phyloP scores from a whole-genome alignment of 73 alveolate genomes.

The Uronychia binucleata region DNA sequence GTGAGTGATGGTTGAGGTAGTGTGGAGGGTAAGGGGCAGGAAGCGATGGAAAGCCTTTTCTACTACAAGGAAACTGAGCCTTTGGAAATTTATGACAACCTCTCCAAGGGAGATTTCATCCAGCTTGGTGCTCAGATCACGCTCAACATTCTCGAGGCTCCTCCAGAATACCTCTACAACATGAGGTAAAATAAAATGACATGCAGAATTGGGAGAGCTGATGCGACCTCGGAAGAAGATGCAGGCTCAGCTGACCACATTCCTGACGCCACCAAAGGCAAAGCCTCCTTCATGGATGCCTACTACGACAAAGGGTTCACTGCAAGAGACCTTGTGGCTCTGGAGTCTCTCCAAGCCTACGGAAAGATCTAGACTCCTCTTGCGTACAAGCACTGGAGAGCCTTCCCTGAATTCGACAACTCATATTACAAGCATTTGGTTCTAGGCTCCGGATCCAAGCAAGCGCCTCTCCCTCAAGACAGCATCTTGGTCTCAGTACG shows the following conservation, averaged over 20 bases:
- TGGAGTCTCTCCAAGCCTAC: background rate
- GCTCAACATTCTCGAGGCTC: conserved; percentile 13
- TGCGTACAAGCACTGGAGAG: background rate
- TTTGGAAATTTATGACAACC: background rate
- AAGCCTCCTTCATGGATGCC: conserved; percentile 14
- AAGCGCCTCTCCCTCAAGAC: conserved; percentile 3
- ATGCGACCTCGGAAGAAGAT: conserved; percentile 12
- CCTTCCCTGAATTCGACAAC: conserved; percentile 9
- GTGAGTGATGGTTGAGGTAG: too few species aligned
- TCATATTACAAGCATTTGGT: conserved; percentile 2
- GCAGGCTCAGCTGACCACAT: conserved; percentile 1
- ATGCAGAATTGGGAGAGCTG: conserved; percentile 24
- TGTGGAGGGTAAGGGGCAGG: too few species aligned
- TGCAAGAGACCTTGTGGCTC: conserved; percentile 27
- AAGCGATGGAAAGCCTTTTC: background rate
- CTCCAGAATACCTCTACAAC: background rate
- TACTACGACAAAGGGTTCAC: conserved; percentile 11
- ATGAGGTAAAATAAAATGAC: background rate
- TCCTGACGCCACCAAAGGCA: conserved; percentile 26
- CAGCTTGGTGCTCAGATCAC: conserved; percentile 4
- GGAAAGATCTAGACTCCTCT: background rate
- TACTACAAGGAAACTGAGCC: background rate
- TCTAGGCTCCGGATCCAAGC: background rate
- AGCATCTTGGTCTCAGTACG: conserved; percentile 5
- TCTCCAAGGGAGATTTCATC: conserved; percentile 9